Evolutionary conservation across 1,139 yeast genomes (phyloP).

Genomic region (Fermentozyma sake): DNA sequence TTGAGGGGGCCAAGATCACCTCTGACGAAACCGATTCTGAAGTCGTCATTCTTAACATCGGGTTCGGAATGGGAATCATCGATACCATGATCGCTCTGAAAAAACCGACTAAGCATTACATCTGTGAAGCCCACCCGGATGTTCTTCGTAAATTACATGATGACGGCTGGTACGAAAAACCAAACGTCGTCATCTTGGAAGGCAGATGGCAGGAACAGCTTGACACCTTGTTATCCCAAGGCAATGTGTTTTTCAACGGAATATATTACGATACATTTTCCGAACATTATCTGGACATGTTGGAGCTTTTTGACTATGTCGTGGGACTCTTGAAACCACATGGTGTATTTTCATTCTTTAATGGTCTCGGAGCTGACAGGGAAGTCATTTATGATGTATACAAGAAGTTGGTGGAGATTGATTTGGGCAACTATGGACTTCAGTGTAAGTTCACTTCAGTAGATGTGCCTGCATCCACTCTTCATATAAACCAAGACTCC

Average conservation of each 20-base stretch:
- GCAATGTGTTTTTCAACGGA: conserved; percentile 74
- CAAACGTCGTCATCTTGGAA: conserved; percentile 66
- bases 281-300: conserved; percentile 81
- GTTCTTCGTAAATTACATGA: conserved; percentile 61
- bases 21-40: conserved; percentile 35
- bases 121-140: conserved; percentile 94
- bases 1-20: conserved; percentile 30
- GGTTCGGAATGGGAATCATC: conserved; percentile 96
- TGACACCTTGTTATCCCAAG: conserved; percentile 58
- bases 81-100: conserved; percentile 66
- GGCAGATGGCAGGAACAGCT: conserved; percentile 91
- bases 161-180: conserved; percentile 84
- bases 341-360: conserved; percentile 85
- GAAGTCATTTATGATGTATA: conserved; percentile 87
- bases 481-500: conserved; percentile 13
- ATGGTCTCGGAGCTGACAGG: conserved; percentile 95
- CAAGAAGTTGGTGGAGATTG: conserved; percentile 74
- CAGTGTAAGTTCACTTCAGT: conserved; percentile 48
- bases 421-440: conserved; percentile 75
- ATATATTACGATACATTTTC: conserved; percentile 92
- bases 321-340: conserved; percentile 80
- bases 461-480: conserved; percentile 35
- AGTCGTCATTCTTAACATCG: conserved; percentile 68
- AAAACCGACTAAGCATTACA: conserved; percentile 71
- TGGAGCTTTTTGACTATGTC: conserved; percentile 73